Evolutionary conservation across 2,329 filamentous ascomycete species (phyloP), one percentile per base, ranked within the genome.

Genomic region (Apiospora marii): DNA sequence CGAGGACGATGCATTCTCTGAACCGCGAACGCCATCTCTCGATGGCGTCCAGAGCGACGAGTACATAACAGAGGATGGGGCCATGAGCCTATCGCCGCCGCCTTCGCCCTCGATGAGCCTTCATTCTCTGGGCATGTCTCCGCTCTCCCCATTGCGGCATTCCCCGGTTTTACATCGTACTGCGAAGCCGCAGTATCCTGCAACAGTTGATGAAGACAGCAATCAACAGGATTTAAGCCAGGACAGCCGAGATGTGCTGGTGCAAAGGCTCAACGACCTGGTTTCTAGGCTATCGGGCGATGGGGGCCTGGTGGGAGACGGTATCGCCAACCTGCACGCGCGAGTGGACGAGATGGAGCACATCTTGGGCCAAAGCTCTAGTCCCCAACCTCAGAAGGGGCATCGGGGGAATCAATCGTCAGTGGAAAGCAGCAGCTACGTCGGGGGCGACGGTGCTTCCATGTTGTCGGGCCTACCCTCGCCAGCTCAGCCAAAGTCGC

Each of bases 291-390:
- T 81, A 12, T 75, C 69, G 44, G 74, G 73, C 24, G 74, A 77
- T 43, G 74, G 77, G 22, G 67, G 76, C 70, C 64, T 81, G 58
- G 70, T 79, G 19, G 78, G 77, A 27, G 78, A 78, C 12, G 80
- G 77, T 70, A 74, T 86, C 48, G 79, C 80, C 68, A 75, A 78
- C 49, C 78, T 86, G 48, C 83, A 85, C 71, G 78, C 79, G 44
- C 84, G 82, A 74, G 82, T 86, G 16, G 82, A 85, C 73, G 84
- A 85, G 72, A 83, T 86, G 81, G 84, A 86, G 75, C 78, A 69
- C 48, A 74, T 72, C 41, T 67, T 81, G 53, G 49, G 34, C n/a
- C 72, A 44, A 49, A 71, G 22, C 74, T 67, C 68, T 72, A 69
- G 58, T 68, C 75, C 49, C 73, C 49, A 44, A 53, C 12, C 70